Percentiles rank a stretch among this genome's conserved stretches.
Evolutionary conservation across 768 basidiomycete genomes (phyloP).

Genomic region (Termitomyces sp.): DNA sequence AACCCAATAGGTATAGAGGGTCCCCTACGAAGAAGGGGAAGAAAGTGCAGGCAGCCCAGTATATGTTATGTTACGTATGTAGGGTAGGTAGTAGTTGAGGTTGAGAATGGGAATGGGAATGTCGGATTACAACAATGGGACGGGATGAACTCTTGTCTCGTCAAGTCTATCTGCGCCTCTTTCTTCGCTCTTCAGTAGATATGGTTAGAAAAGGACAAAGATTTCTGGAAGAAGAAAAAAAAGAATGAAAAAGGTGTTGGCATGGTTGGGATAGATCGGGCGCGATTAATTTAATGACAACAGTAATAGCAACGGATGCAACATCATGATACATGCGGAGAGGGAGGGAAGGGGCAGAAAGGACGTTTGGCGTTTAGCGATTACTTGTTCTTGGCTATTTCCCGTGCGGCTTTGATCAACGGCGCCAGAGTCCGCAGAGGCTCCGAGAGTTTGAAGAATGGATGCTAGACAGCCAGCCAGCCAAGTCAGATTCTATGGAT

Average conservation of each 20-base stretch:
- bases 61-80: neutral
- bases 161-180: slow-evolving; percentile 1
- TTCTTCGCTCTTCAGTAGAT: slow-evolving; percentile 2
- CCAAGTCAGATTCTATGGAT: too few species aligned
- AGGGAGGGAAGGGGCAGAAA: neutral
- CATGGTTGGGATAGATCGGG: neutral
- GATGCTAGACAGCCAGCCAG: too few species aligned
- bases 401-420: slow-evolving; percentile 88
- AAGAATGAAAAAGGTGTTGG: neutral
- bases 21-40: neutral
- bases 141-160: neutral
- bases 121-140: neutral
- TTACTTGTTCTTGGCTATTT: slow-evolving; percentile 68
- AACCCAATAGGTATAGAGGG: neutral
- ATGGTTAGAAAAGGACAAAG: neutral
- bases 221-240: neutral
- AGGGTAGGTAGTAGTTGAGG: neutral
- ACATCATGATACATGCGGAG: neutral
- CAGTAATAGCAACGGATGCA: neutral
- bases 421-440: slow-evolving; percentile 83
- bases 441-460: slow-evolving; percentile 86
- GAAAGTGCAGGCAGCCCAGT: neutral
- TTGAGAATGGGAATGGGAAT: neutral
- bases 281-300: neutral
- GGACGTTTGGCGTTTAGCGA: too few species aligned